Evolutionary conservation across 2,329 filamentous ascomycete genomes (phyloP), one percentile per base, ranked within the genome.

Genomic region (Microthyrium microscopicum): DNA sequence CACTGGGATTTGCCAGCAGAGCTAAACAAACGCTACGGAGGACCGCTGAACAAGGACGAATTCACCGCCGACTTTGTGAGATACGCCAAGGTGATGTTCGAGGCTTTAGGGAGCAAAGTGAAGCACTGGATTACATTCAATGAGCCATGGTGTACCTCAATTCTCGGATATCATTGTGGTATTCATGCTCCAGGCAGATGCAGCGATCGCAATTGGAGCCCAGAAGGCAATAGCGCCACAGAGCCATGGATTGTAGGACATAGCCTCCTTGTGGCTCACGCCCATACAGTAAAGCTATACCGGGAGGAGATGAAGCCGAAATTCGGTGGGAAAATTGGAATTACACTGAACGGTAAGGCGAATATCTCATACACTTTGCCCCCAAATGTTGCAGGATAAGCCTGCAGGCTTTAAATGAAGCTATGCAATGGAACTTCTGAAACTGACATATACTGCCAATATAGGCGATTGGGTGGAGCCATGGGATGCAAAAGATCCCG

Each of bases 101-200:
- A 76, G 50, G 70, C 73, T 1, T 64, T 91, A 36, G 67, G 68
- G 31, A 68, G 73, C 34, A 77, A 75, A 54, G 81, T 84, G 47
- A 82, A 83, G 61, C 67, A 81, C 57, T 92, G 83, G 83, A 81
- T 85, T 53, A 89, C 81, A 18, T 83, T 87, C 60, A 89, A 89
- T 53, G 82, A 92, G 61, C 83, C 83, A 3, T 89, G 79, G 73
- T 91, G 81, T 57, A 80, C 73, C 41, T 72, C 77, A 33, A 75
- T 89, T 40, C 66, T 89, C 26, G 82, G 82, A 22, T 89, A 87
- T 57, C 78, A 68, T 49, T 72, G 68, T 26, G 83, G 83, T 20
- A 60, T 72, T 40, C 84, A 85, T 50, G 83, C 83, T 9, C 83
- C 83, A 1, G 83, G 83, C n/a, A 75, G 71, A 48, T 81, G 75